These are phyloP conservation scores for Lophiotrema nucula DNA, from an alignment of 495 filamentous ascomycete genomes.

Conservation along the genomic window DNA sequence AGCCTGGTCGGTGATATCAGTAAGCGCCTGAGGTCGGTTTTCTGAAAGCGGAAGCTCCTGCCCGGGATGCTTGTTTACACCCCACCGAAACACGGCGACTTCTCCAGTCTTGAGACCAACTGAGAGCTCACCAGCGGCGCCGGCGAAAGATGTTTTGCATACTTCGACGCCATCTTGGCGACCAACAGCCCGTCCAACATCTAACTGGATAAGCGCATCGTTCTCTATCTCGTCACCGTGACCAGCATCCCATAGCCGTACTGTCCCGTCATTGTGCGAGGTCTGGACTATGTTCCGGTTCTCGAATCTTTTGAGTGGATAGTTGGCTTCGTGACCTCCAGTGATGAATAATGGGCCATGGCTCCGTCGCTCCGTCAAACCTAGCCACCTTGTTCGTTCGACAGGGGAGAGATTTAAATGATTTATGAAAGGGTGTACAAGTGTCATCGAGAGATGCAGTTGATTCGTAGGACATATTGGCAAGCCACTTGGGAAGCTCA, in stretches of 20 bases:
- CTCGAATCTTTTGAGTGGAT: slow-evolving; percentile 71
- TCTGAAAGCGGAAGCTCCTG: slow-evolving; percentile 54
- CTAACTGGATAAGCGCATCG: slow-evolving; percentile 72
- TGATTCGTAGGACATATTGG: slow-evolving; percentile 89
- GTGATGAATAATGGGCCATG: slow-evolving; percentile 71
- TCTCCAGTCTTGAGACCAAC: slow-evolving; percentile 80
- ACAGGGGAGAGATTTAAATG: slow-evolving; percentile 64
- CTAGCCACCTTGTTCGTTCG: slow-evolving; percentile 78
- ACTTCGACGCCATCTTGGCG: slow-evolving; percentile 76
- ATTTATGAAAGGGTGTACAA: slow-evolving; percentile 85
- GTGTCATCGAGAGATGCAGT: slow-evolving; percentile 75
- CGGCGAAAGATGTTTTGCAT: slow-evolving; percentile 69
- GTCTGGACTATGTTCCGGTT: slow-evolving; percentile 76
- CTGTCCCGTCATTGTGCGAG: slow-evolving; percentile 80
- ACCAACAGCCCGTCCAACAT: slow-evolving; percentile 78
- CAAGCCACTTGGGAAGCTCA: slow-evolving; percentile 88
- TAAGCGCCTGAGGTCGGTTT: slow-evolving; percentile 57
- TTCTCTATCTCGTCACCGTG: slow-evolving; percentile 94
- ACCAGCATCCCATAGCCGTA: slow-evolving; percentile 87
- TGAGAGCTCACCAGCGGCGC: slow-evolving; percentile 77
- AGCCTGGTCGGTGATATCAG: slow-evolving; percentile 67
- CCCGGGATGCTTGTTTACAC: slow-evolving; percentile 62
- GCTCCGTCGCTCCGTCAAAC: slow-evolving; percentile 73
- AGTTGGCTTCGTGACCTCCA: slow-evolving; percentile 70
- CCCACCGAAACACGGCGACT: slow-evolving; percentile 85